phyloP scores from a whole-genome alignment of 805 yeast species.

The Candida adriatica region DNA sequence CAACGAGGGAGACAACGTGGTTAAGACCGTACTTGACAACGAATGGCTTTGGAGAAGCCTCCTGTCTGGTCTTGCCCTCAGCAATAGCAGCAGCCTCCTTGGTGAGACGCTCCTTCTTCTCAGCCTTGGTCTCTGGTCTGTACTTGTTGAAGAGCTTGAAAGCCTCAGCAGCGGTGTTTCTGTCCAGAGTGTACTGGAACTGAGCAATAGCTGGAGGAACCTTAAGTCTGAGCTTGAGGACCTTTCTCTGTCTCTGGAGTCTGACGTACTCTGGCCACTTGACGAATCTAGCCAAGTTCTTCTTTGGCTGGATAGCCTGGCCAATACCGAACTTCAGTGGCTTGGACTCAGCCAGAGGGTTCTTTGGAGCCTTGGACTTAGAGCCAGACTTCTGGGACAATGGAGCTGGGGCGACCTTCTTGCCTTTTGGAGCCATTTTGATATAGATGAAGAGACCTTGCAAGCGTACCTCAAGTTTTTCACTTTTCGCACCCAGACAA shows the following conservation, averaged over 20 bases:
- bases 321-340: constrained; percentile 97
- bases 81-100: constrained; percentile 99
- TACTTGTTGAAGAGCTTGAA: constrained; percentile 98
- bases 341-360: constrained; percentile 84
- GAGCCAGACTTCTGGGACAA: constrained; percentile 70
- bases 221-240: constrained; percentile 90
- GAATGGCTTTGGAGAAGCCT: constrained; percentile 94
- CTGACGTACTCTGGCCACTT: constrained; percentile 99
- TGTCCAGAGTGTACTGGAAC: constrained; percentile 93
- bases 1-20: constrained; percentile 96
- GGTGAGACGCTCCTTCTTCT: constrained; percentile 98
- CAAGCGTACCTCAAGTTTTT: too few species aligned
- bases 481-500: too few species aligned
- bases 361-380: constrained; percentile 55
- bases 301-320: constrained; percentile 90
- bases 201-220: constrained; percentile 99
- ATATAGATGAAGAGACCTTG: not conserved
- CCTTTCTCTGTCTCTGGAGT: constrained; percentile 98
- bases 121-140: constrained; percentile 96
- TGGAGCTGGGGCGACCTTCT: constrained; percentile 98
- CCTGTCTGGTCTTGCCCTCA: constrained; percentile 95
- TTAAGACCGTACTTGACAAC: constrained; percentile 97
- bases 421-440: constrained; percentile 31
- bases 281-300: constrained; percentile 94
- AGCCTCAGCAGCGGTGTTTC: constrained; percentile 96